Conservation (phyloP, 306 rosid species). For the Cucurbita moschata region DNA sequence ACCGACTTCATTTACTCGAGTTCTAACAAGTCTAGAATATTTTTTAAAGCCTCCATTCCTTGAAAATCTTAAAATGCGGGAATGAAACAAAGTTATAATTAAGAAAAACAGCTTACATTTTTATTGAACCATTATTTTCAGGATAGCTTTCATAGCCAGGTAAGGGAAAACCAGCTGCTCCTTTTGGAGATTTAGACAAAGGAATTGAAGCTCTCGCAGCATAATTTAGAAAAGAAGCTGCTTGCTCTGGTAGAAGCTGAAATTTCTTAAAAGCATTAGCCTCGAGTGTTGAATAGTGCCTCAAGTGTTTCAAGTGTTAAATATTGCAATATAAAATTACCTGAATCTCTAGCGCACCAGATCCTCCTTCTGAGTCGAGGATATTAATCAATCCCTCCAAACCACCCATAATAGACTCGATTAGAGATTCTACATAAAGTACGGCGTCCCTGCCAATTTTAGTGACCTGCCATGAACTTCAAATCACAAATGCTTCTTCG, state of each 20-base stretch:
- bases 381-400: conserved; percentile 92
- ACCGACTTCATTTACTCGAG: background rate
- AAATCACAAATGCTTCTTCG: background rate
- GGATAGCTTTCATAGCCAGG: conserved; percentile 98
- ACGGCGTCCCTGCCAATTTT: conserved; percentile 96
- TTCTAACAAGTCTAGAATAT: background rate
- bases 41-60: background rate
- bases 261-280: conserved; percentile 22
- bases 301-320: background rate
- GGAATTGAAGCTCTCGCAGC: conserved; percentile 61
- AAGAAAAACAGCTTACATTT: conserved; percentile 48
- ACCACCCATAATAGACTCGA: conserved; percentile 98
- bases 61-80: background rate
- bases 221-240: conserved; percentile 75
- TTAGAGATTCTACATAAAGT: conserved; percentile 93
- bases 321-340: conserved; percentile 21
- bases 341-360: conserved; percentile 93
- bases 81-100: background rate
- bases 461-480: conserved; percentile 55
- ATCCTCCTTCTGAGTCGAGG: conserved; percentile 98
- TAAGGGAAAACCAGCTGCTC: conserved; percentile 56
- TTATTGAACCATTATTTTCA: conserved; percentile 78
- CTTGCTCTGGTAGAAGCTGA: conserved; percentile 99
- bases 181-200: conserved; percentile 75
- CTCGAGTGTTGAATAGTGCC: background rate